phyloP scores from a whole-genome alignment of 176 grass and related monocot species.

The Avena eriantha region DNA sequence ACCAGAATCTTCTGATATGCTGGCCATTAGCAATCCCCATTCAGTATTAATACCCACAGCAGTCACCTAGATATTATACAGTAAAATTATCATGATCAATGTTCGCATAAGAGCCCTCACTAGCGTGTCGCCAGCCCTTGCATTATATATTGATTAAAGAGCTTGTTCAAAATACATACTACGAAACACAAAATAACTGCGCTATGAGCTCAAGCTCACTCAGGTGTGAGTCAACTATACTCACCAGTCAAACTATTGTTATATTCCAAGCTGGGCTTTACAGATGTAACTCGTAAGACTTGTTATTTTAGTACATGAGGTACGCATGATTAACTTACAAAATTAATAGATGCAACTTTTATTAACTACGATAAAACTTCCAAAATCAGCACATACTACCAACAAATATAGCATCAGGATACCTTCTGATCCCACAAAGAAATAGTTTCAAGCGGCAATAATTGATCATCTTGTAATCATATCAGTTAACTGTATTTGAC shows the following conservation, averaged over 20 bases:
- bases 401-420: background rate
- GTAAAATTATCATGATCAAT: slow-evolving; percentile 17
- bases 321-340: background rate
- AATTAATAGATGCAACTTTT: background rate
- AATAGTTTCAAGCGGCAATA: background rate
- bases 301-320: background rate
- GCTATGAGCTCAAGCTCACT: background rate
- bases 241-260: background rate
- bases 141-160: background rate
- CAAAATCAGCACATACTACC: background rate
- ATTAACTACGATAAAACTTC: background rate
- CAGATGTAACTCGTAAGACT: background rate
- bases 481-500: too few relatives aligned
- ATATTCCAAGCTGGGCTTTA: background rate
- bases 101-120: background rate
- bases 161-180: background rate
- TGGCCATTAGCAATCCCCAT: slow-evolving; percentile 94
- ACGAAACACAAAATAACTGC: background rate
- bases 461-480: background rate
- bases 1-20: slow-evolving; percentile 98
- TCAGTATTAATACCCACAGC: slow-evolving; percentile 96
- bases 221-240: background rate
- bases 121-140: background rate
- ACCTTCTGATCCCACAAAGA: background rate
- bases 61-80: slow-evolving; percentile 68